Conservation (phyloP, 805 yeast species). For the Spathaspora hagerdaliae region DNA sequence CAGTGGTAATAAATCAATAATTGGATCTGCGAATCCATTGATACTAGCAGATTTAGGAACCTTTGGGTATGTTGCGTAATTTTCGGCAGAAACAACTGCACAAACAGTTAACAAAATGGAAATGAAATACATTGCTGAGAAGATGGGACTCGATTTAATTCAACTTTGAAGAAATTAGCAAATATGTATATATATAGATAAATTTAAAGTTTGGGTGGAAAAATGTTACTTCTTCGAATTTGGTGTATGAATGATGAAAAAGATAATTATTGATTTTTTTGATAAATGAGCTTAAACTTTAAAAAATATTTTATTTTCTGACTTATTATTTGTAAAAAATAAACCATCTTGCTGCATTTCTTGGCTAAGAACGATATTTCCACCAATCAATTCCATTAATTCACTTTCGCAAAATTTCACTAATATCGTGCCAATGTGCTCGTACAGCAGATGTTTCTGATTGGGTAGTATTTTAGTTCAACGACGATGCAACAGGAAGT, state of each 20-base stretch:
- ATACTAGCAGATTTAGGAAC: slow-evolving; percentile 44
- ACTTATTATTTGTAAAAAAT: too few relatives aligned
- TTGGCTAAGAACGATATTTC: not conserved
- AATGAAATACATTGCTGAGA: not conserved
- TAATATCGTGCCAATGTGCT: too few relatives aligned
- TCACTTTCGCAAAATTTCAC: too few relatives aligned
- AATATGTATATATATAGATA: too few relatives aligned
- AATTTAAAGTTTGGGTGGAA: too few relatives aligned
- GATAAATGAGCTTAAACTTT: not conserved
- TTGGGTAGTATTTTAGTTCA: too few relatives aligned
- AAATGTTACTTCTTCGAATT: too few relatives aligned
- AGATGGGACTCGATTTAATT: not conserved
- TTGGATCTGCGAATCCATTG: slow-evolving; percentile 47
- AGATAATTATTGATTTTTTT: not conserved
- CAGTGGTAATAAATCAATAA: slow-evolving; percentile 31
- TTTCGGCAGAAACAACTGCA: slow-evolving; percentile 11
- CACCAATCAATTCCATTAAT: not conserved
- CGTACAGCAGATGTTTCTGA: too few relatives aligned
- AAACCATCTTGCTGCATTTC: not conserved
- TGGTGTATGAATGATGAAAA: too few relatives aligned
- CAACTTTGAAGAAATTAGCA: not conserved
- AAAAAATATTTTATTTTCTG: too few relatives aligned
- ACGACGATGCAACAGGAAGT: too few relatives aligned
- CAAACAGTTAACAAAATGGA: slow-evolving; percentile 3
- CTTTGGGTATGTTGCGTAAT: slow-evolving; percentile 39